phyloP scores from a whole-genome alignment of 345 rosid species.

The Theobroma cacao region DNA sequence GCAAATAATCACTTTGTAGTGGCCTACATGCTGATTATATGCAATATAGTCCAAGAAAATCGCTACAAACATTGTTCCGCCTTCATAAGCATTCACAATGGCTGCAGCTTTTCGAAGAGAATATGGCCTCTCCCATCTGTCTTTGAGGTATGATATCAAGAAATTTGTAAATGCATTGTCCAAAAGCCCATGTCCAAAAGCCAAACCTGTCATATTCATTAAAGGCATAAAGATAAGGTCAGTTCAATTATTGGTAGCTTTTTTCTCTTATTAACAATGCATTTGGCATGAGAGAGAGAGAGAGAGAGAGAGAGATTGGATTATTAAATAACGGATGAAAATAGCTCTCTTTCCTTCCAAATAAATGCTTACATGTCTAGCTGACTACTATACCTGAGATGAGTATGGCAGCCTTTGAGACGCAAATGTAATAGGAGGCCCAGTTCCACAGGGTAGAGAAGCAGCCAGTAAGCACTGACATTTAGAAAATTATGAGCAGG shows the following conservation, averaged over 20 bases:
- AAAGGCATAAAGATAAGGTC: not conserved
- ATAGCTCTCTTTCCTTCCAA: no score
- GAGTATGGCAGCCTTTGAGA: not conserved
- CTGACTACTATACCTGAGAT: not conserved
- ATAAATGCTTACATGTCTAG: not conserved
- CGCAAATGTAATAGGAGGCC: not conserved
- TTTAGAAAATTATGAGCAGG: not conserved
- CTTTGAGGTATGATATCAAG: conserved; percentile 6
- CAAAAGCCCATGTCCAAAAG: not conserved
- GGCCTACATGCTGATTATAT: not conserved
- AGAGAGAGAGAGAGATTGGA: no score
- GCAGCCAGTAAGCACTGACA: not conserved
- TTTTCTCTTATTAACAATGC: not conserved
- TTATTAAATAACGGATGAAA: no score
- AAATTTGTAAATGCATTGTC: not conserved
- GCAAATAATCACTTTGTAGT: not conserved
- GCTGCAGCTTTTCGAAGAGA: not conserved
- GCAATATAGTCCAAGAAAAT: not conserved
- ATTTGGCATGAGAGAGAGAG: not conserved
- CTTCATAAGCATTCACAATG: conserved; percentile 2
- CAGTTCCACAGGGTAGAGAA: not conserved
- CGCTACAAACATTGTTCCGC: not conserved
- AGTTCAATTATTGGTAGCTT: not conserved
- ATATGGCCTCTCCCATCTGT: not conserved
- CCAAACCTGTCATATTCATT: not conserved